A percentile compares a stretch with the other conserved stretches of the same genome.
These are phyloP conservation scores for Syncephalastrum sp. DNA, from an alignment of 371 early-diverging fungal genomes.

Conservation along the genomic window DNA sequence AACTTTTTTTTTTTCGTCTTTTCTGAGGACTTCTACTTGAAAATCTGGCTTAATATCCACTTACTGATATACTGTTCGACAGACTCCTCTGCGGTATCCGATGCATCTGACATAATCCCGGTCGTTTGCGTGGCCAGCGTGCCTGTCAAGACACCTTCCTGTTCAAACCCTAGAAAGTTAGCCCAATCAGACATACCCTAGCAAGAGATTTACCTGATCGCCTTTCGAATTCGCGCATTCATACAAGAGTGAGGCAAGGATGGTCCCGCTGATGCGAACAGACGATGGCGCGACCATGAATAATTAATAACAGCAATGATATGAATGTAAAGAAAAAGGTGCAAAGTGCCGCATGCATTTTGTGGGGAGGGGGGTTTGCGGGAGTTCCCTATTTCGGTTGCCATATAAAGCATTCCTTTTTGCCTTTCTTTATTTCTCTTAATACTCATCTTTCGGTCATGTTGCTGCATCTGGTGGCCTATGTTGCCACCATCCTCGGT, in stretches of 20 bases:
- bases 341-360: no score
- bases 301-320: no score
- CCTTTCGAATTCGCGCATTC: conserved; percentile 18
- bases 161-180: not conserved
- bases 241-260: conserved; percentile 13
- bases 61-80: conserved; percentile 11
- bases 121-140: conserved; percentile 6
- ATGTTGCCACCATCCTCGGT: conserved; percentile 38
- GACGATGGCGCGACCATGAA: not conserved
- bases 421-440: not conserved
- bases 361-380: no score
- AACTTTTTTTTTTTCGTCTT: conserved; percentile 2
- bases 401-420: not conserved
- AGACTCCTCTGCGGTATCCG: conserved; percentile 3
- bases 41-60: not conserved
- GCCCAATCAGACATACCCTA: not conserved
- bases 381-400: no score
- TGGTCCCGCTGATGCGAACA: conserved; percentile 19
- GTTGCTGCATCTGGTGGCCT: conserved; percentile 45
- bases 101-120: conserved; percentile 9
- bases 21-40: no score
- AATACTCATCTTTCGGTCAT: conserved; percentile 5
- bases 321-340: no score
- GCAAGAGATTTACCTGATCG: conserved; percentile 8
- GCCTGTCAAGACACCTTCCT: conserved; percentile 23